Evolutionary conservation across 805 yeast genomes (phyloP).

Genomic region (Millerozyma miso): DNA sequence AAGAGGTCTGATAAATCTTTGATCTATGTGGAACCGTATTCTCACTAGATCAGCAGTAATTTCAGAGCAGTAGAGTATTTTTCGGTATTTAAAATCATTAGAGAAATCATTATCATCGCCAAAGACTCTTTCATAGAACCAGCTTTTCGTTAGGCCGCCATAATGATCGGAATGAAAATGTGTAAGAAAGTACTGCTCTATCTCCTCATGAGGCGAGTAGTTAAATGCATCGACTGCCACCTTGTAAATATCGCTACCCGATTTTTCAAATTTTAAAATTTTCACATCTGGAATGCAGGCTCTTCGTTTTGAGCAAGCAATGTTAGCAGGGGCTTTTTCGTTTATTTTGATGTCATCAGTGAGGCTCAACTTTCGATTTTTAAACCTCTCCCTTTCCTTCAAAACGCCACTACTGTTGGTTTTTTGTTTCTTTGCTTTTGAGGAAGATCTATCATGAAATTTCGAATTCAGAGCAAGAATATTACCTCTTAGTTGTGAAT

Average conservation of each 20-base stretch:
- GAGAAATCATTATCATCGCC: constrained; percentile 22
- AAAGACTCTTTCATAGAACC: constrained; percentile 50
- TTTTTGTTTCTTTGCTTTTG: neutral
- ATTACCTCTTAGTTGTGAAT: neutral
- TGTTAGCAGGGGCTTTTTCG: constrained; percentile 12
- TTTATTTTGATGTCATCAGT: neutral
- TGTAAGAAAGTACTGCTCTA: constrained; percentile 56
- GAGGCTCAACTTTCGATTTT: constrained; percentile 6
- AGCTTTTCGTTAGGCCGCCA: constrained; percentile 73
- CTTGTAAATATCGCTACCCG: constrained; percentile 22
- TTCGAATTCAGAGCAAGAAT: neutral
- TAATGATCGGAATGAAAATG: constrained; percentile 97
- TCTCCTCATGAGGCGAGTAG: constrained; percentile 41
- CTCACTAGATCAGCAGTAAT: constrained; percentile 60
- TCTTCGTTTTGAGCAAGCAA: constrained; percentile 8
- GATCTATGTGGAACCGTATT: constrained; percentile 51
- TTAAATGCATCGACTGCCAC: constrained; percentile 67
- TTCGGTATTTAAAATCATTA: constrained; percentile 33
- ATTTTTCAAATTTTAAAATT: constrained; percentile 38
- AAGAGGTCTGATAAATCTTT: constrained; percentile 39
- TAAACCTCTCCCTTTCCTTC: constrained; percentile 12
- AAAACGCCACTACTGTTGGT: constrained; percentile 1
- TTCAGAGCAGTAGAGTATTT: constrained; percentile 66
- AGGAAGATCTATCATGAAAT: neutral
- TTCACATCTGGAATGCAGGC: constrained; percentile 53